Percentiles rank a stretch among this genome's conserved stretches.
These are phyloP conservation scores for Sordariomycetes sp. DNA, from an alignment of 2,329 filamentous ascomycete genomes.

Conservation along the genomic window DNA sequence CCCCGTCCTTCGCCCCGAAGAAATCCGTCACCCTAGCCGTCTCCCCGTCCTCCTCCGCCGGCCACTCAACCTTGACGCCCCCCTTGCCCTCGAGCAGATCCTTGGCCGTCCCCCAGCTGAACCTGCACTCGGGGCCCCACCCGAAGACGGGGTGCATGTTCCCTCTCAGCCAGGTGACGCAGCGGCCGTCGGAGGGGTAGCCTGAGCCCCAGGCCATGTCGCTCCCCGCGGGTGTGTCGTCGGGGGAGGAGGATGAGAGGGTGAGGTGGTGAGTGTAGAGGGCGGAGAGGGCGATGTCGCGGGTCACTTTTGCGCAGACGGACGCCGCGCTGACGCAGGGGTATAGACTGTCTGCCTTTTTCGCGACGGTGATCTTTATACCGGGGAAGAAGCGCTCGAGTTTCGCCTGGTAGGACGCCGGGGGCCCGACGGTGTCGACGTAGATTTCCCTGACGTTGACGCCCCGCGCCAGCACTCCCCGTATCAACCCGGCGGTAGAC, in stretches of 20 bases:
- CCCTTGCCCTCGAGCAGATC: conserved; percentile 76
- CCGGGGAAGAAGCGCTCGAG: conserved; percentile 76
- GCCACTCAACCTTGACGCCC: conserved; percentile 70
- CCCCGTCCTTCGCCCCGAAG: conserved; percentile 36
- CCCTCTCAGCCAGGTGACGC: conserved; percentile 64
- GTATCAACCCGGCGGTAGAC: conserved; percentile 73
- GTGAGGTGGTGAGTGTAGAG: conserved; percentile 38
- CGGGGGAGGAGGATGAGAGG: background rate
- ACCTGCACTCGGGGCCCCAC: conserved; percentile 85
- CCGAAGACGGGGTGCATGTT: conserved; percentile 93
- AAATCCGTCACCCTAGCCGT: conserved; percentile 64
- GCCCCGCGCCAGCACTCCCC: conserved; percentile 59
- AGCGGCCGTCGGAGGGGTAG: conserved; percentile 79
- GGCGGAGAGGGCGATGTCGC: conserved; percentile 77
- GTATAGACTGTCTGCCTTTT: conserved; percentile 88
- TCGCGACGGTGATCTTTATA: conserved; percentile 60
- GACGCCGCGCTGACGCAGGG: conserved; percentile 88
- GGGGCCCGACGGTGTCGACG: conserved; percentile 86
- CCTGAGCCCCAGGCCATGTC: conserved; percentile 68
- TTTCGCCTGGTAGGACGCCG: conserved; percentile 70
- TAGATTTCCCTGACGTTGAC: conserved; percentile 84
- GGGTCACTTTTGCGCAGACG: conserved; percentile 90
- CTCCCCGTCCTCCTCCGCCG: conserved; percentile 56
- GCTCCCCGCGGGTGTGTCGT: conserved; percentile 20
- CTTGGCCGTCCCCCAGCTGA: conserved; percentile 92